A percentile compares a stretch with the other conserved stretches of the same genome.
phyloP scores from a whole-genome alignment of 1,284 basidiomycete species.

The Cryptococcus wingfieldii region DNA sequence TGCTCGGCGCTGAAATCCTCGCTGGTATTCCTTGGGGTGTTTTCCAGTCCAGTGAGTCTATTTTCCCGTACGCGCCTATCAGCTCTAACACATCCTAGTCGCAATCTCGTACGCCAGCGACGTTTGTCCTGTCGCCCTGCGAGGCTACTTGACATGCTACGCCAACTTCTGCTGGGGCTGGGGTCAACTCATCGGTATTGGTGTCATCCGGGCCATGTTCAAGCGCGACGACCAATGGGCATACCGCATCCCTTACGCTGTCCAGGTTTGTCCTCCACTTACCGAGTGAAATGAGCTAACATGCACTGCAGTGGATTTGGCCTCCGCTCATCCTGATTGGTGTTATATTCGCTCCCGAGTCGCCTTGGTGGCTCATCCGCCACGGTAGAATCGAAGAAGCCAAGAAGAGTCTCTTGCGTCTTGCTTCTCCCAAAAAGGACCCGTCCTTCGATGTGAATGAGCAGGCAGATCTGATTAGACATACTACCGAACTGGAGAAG shows the following conservation, averaged over 20 bases:
- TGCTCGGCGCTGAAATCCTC: slow-evolving; percentile 38
- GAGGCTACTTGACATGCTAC: slow-evolving; percentile 43
- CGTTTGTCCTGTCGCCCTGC: slow-evolving; percentile 43
- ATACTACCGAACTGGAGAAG: slow-evolving; percentile 38
- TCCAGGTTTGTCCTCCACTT: slow-evolving; percentile 16
- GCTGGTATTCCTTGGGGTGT: slow-evolving; percentile 40
- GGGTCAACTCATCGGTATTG: slow-evolving; percentile 42
- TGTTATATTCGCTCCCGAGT: slow-evolving; percentile 32
- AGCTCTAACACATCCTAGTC: slow-evolving; percentile 1
- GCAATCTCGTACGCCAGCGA: slow-evolving; percentile 41
- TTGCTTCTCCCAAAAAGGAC: slow-evolving; percentile 39
- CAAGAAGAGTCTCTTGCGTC: slow-evolving; percentile 44
- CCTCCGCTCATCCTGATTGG: slow-evolving; percentile 38
- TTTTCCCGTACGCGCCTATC: neutral
- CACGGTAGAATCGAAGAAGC: slow-evolving; percentile 52
- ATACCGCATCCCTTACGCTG: slow-evolving; percentile 32
- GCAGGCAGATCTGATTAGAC: slow-evolving; percentile 49
- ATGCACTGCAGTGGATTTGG: slow-evolving; percentile 30
- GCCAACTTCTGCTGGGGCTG: slow-evolving; percentile 47
- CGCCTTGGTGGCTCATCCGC: slow-evolving; percentile 36
- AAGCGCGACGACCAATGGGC: slow-evolving; percentile 33
- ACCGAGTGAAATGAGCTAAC: neutral
- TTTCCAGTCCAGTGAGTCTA: slow-evolving; percentile 19
- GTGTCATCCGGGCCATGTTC: slow-evolving; percentile 41
- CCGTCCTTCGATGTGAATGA: slow-evolving; percentile 48